Conservation (phyloP, 139 green algal species). For the Zygnema cylindricum region DNA sequence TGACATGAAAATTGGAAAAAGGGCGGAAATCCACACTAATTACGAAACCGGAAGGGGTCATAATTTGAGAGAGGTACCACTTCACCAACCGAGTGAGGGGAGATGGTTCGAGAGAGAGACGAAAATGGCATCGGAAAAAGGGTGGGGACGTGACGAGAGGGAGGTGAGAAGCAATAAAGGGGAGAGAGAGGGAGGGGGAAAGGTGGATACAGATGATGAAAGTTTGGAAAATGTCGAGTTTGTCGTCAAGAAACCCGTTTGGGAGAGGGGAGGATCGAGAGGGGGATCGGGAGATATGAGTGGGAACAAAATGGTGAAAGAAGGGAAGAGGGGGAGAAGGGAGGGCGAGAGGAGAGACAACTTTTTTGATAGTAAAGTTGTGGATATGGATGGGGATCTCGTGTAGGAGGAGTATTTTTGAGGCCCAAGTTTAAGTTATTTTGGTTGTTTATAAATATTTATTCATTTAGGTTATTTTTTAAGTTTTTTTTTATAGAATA, state of each 20-base stretch:
- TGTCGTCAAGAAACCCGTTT: not conserved
- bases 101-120: not conserved
- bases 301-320: not conserved
- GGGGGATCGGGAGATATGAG: not conserved
- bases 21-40: too few relatives aligned
- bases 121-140: not conserved
- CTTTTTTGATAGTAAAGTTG: slow-evolving; percentile 1
- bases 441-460: too few relatives aligned
- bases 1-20: too few relatives aligned
- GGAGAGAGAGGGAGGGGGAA: not conserved
- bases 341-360: not conserved
- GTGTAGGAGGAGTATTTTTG: too few relatives aligned
- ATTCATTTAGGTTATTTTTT: too few relatives aligned
- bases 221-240: not conserved
- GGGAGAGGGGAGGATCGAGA: not conserved
- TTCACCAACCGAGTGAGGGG: too few relatives aligned
- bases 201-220: not conserved
- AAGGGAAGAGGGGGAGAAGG: not conserved
- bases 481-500: too few relatives aligned
- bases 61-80: too few relatives aligned
- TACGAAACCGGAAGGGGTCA: too few relatives aligned
- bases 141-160: not conserved
- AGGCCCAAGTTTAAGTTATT: too few relatives aligned
- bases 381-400: too few relatives aligned
- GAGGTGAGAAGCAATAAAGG: not conserved